Evolutionary conservation across 192 early-diverging fungal genomes (phyloP), one percentile per base, ranked within the genome.

Genomic region (Lunasporangiospora selenospora): DNA sequence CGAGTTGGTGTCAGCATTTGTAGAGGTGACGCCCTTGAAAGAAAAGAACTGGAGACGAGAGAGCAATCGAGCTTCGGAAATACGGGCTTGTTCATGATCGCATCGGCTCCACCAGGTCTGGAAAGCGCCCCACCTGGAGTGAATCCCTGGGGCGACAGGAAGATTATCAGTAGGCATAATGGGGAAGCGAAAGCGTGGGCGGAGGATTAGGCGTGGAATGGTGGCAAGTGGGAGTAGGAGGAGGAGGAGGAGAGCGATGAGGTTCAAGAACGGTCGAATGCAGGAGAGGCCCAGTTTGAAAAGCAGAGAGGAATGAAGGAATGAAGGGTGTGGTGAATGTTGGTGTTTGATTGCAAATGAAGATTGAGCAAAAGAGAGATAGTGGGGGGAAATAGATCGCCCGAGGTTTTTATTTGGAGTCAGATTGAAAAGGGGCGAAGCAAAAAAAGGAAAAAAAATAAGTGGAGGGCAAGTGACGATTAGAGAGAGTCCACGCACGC

Each of bases 61-160:
- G 6, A 90, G 75, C 2, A 92, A 62, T 47, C 81, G 75, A 11
- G 78, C 80, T 61, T 92, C 88, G 2, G 90, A 82, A 43, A 62
- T 62, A 18, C 46, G 53, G 24, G 54, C 42, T n/a, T 62, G 54
- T 33, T 73, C 69, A 41, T 73, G 62, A 38, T 73, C 53, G 21
- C 48, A 27, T 5, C 69, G 38, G 7, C 54, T 42, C 60, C 59
- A 63, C 69, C 69, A 73, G 21, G 69, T 73, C 43, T 73, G 59
- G 59, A 63, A 45, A 24, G 69, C 69, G 13, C 59, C 60, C 69
- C 69, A 73, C 23, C 55, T 37, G n/a, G 69, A 73, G 37, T 63
- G 63, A 39, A 73, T 51, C 16, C 63, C 60, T 2, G 69, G 69
- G 12, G 69, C 53, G 0, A 61, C 60, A 11, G 69, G 69, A 12